These are phyloP conservation scores for Ceratocystis eucalypticola DNA, from an alignment of 2,329 filamentous ascomycete species.

Conservation along the genomic window DNA sequence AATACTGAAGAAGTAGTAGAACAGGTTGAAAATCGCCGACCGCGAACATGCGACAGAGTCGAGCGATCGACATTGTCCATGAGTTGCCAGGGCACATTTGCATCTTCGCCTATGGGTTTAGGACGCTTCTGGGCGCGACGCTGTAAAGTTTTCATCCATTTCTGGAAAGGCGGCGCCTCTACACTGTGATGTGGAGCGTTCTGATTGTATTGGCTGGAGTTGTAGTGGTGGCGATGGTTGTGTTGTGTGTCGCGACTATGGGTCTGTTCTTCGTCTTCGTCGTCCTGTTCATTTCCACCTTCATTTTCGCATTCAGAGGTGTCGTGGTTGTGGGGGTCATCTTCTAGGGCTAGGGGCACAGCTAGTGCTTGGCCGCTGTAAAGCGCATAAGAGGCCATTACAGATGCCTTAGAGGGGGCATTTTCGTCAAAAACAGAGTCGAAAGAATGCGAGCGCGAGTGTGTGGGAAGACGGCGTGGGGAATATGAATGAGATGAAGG, in stretches of 20 bases:
- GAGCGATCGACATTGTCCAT: conserved; percentile 22
- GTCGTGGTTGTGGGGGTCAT: conserved; percentile 4
- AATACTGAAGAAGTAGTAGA: conserved; percentile 67
- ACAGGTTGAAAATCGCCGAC: conserved; percentile 30
- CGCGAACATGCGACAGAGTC: conserved; percentile 19
- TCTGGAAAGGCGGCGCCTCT: conserved; percentile 41
- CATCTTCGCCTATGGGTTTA: conserved; percentile 21
- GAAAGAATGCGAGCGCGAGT: conserved; percentile 18
- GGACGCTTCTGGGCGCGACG: conserved; percentile 38
- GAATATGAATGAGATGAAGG: conserved; percentile 13
- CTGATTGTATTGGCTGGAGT: conserved; percentile 23
- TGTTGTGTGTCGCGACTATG: background rate
- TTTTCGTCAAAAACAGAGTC: conserved; percentile 18
- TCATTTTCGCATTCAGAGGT: conserved; percentile 11
- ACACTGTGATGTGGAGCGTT: background rate
- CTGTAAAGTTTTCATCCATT: conserved; percentile 60
- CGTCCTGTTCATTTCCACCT: background rate
- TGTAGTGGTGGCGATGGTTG: conserved; percentile 1
- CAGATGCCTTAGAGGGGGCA: conserved; percentile 17
- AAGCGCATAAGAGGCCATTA: conserved; percentile 19
- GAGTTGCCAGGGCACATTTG: conserved; percentile 28
- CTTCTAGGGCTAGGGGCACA: conserved; percentile 8
- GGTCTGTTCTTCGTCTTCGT: background rate
- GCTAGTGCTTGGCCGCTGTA: conserved; percentile 17
- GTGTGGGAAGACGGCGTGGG: conserved; percentile 1